A percentile compares a stretch with the other conserved stretches of the same genome.
These are phyloP conservation scores for Euclidium syriacum DNA, from an alignment of 345 rosid genomes.

Conservation along the genomic window DNA sequence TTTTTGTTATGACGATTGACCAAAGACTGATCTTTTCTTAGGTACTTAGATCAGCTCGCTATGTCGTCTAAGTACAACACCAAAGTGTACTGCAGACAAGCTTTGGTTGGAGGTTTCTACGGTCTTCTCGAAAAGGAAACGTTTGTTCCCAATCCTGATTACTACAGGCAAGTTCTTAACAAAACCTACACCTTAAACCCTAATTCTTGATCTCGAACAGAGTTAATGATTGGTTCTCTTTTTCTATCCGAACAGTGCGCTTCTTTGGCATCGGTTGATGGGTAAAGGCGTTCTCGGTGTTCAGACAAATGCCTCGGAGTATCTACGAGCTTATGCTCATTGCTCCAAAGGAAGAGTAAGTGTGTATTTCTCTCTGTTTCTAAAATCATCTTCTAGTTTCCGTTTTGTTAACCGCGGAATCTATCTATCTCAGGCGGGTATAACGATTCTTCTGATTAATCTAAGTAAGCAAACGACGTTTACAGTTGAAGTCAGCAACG, in stretches of 20 bases:
- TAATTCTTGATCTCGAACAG: neutral
- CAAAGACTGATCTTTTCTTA: constrained; percentile 4
- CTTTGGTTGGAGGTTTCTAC: constrained; percentile 84
- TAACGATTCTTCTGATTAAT: constrained; percentile 77
- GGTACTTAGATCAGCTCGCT: constrained; percentile 97
- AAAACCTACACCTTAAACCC: neutral
- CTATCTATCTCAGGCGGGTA: constrained; percentile 55
- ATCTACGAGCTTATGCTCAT: constrained; percentile 71
- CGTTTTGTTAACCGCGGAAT: constrained; percentile 19
- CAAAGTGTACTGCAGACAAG: constrained; percentile 88
- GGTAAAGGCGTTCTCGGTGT: constrained; percentile 73
- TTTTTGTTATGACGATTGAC: neutral
- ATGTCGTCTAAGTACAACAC: constrained; percentile 74
- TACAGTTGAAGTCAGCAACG: constrained; percentile 42
- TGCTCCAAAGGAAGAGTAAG: constrained; percentile 91
- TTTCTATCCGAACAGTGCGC: constrained; percentile 47
- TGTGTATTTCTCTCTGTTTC: constrained; percentile 26
- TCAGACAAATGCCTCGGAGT: constrained; percentile 47
- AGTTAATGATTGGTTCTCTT: neutral
- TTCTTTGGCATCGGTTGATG: constrained; percentile 95
- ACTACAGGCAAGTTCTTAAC: constrained; percentile 62
- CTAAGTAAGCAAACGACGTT: constrained; percentile 62
- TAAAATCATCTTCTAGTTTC: constrained; percentile 10
- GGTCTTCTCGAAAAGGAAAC: constrained; percentile 73
- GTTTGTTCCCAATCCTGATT: constrained; percentile 75